A percentile compares a stretch with the other conserved stretches of the same genome.
Conservation (phyloP, 371 early-diverging fungal species). For the Sanchytrium tribonematis region DNA sequence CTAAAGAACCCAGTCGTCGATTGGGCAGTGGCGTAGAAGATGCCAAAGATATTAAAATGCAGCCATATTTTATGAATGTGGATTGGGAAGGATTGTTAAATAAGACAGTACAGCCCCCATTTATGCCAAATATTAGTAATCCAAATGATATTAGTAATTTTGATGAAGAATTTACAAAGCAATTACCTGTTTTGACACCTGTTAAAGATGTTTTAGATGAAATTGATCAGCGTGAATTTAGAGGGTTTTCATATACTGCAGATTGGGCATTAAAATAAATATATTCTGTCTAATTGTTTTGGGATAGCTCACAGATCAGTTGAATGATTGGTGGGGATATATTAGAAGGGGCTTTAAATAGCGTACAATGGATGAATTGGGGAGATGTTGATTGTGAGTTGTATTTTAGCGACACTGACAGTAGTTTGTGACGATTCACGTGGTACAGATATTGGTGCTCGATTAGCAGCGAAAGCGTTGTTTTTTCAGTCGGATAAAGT, state of each 20-base stretch:
- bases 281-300: too few relatives aligned
- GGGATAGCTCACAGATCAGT: too few relatives aligned
- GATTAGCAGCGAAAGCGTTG: too few relatives aligned
- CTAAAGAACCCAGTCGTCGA: conserved; percentile 55
- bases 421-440: too few relatives aligned
- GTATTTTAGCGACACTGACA: too few relatives aligned
- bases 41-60: conserved; percentile 57
- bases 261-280: too few relatives aligned
- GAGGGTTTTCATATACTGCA: conserved; percentile 62
- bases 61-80: conserved; percentile 81
- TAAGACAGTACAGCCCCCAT: conserved; percentile 55
- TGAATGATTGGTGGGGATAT: too few relatives aligned
- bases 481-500: too few relatives aligned
- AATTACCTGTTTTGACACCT: conserved; percentile 61
- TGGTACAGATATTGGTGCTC: too few relatives aligned
- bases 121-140: conserved; percentile 41
- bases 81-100: conserved; percentile 62
- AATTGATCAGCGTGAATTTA: conserved; percentile 65
- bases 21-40: conserved; percentile 48
- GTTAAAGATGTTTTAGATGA: conserved; percentile 39
- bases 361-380: too few relatives aligned
- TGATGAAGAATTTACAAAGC: conserved; percentile 55
- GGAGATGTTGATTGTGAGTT: too few relatives aligned
- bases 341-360: too few relatives aligned
- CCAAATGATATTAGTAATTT: conserved; percentile 5